Percentiles rank a stretch among this genome's conserved stretches.
phyloP scores from a whole-genome alignment of 179 eudicot genomes.

The Gypsophila paniculata region DNA sequence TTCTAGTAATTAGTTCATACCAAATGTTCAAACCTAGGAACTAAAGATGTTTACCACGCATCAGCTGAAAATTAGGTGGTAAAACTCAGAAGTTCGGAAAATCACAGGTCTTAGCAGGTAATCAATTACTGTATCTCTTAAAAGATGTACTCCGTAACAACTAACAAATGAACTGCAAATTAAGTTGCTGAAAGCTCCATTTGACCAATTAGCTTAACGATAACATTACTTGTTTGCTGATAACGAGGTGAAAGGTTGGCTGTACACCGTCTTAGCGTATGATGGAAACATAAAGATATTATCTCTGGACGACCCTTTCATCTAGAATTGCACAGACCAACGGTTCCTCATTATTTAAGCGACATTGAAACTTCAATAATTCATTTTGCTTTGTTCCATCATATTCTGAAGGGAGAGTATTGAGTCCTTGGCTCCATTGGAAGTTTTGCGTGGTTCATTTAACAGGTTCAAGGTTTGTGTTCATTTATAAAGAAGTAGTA shows the following conservation, averaged over 20 bases:
- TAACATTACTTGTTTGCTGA: too few species aligned
- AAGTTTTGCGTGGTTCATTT: too few species aligned
- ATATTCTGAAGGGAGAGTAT: background rate
- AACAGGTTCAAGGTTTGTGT: too few species aligned
- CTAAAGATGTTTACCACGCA: background rate
- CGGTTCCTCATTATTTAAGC: too few species aligned
- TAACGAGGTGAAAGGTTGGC: too few species aligned
- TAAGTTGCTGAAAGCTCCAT: constrained; percentile 15
- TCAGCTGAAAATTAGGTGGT: constrained; percentile 14
- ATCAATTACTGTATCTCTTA: background rate
- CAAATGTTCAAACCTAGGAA: background rate
- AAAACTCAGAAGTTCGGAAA: background rate
- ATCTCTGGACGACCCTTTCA: too few species aligned
- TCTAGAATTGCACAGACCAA: too few species aligned
- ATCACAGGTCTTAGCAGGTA: constrained; percentile 18
- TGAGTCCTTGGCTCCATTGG: background rate
- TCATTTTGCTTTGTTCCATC: background rate
- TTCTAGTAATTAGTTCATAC: background rate
- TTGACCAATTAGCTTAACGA: background rate
- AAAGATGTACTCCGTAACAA: too few species aligned
- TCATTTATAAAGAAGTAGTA: too few species aligned
- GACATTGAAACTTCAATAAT: too few species aligned
- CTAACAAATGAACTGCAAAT: constrained; percentile 7
- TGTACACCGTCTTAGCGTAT: too few species aligned
- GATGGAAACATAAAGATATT: too few species aligned